Evolutionary conservation across 2,329 filamentous ascomycete genomes (phyloP).

Genomic region (Exophiala bonariae): DNA sequence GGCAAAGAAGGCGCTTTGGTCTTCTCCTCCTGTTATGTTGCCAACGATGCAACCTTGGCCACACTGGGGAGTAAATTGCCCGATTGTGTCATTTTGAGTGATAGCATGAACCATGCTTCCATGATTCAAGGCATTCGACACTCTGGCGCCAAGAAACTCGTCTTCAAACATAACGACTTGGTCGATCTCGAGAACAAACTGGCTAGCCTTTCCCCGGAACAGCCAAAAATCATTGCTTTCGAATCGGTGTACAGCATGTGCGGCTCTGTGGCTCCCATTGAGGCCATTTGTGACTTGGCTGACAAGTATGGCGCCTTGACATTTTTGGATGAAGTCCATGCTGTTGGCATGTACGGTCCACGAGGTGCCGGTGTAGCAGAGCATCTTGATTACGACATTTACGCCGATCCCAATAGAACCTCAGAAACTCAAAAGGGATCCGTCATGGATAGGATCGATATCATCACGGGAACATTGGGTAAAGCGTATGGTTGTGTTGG

Average conservation of each 20-base stretch:
- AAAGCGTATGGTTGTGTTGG: conserved; percentile 98
- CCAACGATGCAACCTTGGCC: conserved; percentile 94
- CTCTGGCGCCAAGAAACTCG: conserved; percentile 93
- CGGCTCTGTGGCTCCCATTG: conserved; percentile 92
- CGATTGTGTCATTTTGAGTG: conserved; percentile 95
- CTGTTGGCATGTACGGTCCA: conserved; percentile 98
- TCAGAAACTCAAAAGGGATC: conserved; percentile 62
- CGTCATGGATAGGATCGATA: conserved; percentile 93
- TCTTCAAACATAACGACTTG: conserved; percentile 99
- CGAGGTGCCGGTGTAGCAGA: conserved; percentile 94
- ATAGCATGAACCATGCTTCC: conserved; percentile 95
- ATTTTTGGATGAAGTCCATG: conserved; percentile 97
- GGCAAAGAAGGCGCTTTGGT: conserved; percentile 89
- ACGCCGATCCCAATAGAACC: conserved; percentile 67
- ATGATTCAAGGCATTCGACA: conserved; percentile 99
- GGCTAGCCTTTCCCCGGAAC: conserved; percentile 76
- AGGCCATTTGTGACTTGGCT: conserved; percentile 91
- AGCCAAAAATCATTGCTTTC: conserved; percentile 97
- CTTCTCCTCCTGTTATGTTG: conserved; percentile 97
- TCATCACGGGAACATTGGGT: conserved; percentile 94
- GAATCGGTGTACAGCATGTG: conserved; percentile 99
- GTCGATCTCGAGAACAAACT: conserved; percentile 89
- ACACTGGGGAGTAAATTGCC: conserved; percentile 96
- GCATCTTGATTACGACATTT: conserved; percentile 90
- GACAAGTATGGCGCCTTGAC: conserved; percentile 98